phyloP scores from a whole-genome alignment of 345 rosid species.

The Lepidium didymum region DNA sequence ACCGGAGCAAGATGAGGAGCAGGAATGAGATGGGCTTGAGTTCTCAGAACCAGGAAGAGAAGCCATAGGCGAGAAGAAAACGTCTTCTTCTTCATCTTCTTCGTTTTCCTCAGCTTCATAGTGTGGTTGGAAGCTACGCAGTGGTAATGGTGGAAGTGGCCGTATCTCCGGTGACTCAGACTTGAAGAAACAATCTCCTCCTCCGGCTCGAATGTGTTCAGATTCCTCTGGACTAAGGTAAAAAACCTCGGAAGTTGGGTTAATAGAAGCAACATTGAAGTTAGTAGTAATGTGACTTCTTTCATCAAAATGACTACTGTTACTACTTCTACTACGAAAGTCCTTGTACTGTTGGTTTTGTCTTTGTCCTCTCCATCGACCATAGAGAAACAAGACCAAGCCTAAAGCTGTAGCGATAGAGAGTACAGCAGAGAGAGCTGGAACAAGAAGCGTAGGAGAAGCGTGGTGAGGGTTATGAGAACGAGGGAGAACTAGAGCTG shows the following conservation, averaged over 20 bases:
- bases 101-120: constrained; percentile 26
- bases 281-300: constrained; percentile 26
- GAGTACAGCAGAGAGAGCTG: constrained; percentile 42
- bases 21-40: constrained; percentile 42
- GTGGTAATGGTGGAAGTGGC: constrained; percentile 74
- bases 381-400: constrained; percentile 34
- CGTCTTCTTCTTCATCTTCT: constrained; percentile 40
- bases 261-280: constrained; percentile 35
- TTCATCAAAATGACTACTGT: constrained; percentile 8
- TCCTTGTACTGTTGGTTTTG: constrained; percentile 15
- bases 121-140: constrained; percentile 38
- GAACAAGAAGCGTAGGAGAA: constrained; percentile 43
- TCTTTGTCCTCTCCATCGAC: constrained; percentile 34
- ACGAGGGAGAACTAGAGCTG: constrained; percentile 67
- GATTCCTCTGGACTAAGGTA: constrained; percentile 40
- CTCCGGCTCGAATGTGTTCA: constrained; percentile 15
- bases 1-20: constrained; percentile 45
- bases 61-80: constrained; percentile 81
- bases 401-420: constrained; percentile 34
- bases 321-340: neutral
- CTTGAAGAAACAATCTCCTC: constrained; percentile 37
- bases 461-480: constrained; percentile 37
- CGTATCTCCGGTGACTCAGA: constrained; percentile 85
- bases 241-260: constrained; percentile 64
- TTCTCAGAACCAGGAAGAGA: constrained; percentile 49